These are phyloP conservation scores for Voacanga thouarsii DNA, from an alignment of 257 asterid species.

Conservation along the genomic window DNA sequence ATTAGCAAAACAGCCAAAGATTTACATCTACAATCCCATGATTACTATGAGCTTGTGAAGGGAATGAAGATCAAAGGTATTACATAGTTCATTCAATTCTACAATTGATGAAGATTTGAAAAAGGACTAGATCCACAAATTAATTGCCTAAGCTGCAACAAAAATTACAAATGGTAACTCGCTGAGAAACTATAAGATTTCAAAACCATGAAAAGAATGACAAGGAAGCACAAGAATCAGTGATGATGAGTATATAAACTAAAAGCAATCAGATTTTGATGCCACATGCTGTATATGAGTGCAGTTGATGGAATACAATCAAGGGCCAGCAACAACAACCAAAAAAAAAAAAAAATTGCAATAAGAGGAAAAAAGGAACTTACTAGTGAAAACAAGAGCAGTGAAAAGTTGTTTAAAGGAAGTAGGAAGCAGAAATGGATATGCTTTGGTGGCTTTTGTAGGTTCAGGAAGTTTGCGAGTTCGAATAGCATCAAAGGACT, in stretches of 20 bases:
- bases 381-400: slow-evolving; percentile 76
- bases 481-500: slow-evolving; percentile 54
- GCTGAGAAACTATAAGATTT: background rate
- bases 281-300: background rate
- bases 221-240: background rate
- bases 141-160: background rate
- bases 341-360: background rate
- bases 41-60: too few species aligned
- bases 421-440: slow-evolving; percentile 50
- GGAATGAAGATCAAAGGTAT: too few species aligned
- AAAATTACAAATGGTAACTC: background rate
- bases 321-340: background rate
- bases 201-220: background rate
- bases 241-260: background rate
- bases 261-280: background rate
- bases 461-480: slow-evolving; percentile 35
- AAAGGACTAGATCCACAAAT: background rate
- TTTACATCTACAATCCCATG: too few species aligned
- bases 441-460: slow-evolving; percentile 35
- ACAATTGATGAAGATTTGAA: background rate
- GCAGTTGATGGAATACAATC: background rate
- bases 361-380: slow-evolving; percentile 29
- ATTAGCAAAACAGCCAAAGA: too few species aligned
- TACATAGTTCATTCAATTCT: background rate
- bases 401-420: slow-evolving; percentile 61